Evolutionary conservation across 2,329 filamentous ascomycete genomes (phyloP), one percentile per base, ranked within the genome.

Genomic region (Aspergillus alliaceus): DNA sequence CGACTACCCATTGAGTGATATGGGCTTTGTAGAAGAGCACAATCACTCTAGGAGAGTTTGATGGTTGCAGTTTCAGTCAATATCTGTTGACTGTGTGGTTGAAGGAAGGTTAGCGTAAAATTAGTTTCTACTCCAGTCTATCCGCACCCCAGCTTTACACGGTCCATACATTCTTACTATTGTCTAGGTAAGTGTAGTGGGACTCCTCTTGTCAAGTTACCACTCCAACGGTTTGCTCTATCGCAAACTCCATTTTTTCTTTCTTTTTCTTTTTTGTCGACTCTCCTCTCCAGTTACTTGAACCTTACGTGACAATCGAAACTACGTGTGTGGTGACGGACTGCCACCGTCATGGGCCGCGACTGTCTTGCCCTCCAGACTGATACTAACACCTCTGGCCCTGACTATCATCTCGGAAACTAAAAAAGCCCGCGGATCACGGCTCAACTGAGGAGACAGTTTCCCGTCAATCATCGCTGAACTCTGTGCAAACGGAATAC

Each of bases 301-400:
- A 32, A 39, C 34, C 27, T 18, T 40, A 51, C 51, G 44, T 52
- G 11, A 32, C 29, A 22, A 34, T 31, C 18, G 31, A 49, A n/a
- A 47, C 24, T 29, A 6, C 31, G 22, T 22, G 34, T 35, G 48
- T 59, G 53, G 56, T 48, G 47, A 53, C 49, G 37, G 37, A 31
- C 46, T 22, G n/a, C 49, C 44, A 61, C 56, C 59, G 62, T 61
- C 61, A 66, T 66, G 64, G 57, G 61, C 62, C 60, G 57, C 57
- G 40, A 58, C 49, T 59, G 56, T 62, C 52, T 50, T 54, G 54
- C 46, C 59, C 48, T 61, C 55, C 54, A 54, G 55, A 59, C 61
- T 61, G 54, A 60, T 44, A 44, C 40, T 14, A 25, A 54, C 54
- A 59, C 57, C 50, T 57, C 49, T 50, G 34, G 52, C 53, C 54